These are phyloP conservation scores for Ehretia macrophylla DNA, from an alignment of 257 asterid genomes.

Conservation along the genomic window DNA sequence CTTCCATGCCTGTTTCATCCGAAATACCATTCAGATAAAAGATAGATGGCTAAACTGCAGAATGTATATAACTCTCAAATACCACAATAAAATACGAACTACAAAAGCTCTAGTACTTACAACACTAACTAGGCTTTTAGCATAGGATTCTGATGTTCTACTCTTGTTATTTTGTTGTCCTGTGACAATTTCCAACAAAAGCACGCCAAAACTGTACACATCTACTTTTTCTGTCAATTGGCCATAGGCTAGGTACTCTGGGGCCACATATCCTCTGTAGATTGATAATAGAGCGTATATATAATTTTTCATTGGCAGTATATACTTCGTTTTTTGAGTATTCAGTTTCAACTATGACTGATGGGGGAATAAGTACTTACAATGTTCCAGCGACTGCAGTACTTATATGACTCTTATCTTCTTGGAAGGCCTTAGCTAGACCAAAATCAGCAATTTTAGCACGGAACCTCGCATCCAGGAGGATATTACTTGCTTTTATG, in stretches of 20 bases:
- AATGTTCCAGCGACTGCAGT: constrained; percentile 79
- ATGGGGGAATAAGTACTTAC: constrained; percentile 35
- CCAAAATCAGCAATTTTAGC: too few relatives aligned
- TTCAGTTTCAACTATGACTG: constrained; percentile 22
- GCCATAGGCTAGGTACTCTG: too few relatives aligned
- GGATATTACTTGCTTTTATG: too few relatives aligned
- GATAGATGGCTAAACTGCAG: background rate
- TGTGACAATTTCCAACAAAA: constrained; percentile 57
- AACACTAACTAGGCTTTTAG: constrained; percentile 46
- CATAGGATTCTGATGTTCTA: constrained; percentile 53
- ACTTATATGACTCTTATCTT: constrained; percentile 70
- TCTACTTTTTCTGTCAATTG: too few relatives aligned
- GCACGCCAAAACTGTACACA: constrained; percentile 72
- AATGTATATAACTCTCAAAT: background rate
- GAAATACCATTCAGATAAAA: background rate
- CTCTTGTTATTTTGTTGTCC: constrained; percentile 61
- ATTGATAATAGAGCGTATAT: too few relatives aligned
- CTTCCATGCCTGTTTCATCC: constrained; percentile 31
- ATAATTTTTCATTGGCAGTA: too few relatives aligned
- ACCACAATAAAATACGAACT: too few relatives aligned
- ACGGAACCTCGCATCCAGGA: too few relatives aligned
- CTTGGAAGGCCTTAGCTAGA: constrained; percentile 75
- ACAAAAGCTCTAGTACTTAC: constrained; percentile 30
- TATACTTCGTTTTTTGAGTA: too few relatives aligned
- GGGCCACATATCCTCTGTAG: too few relatives aligned